Evolutionary conservation across 176 grass and related monocot genomes (phyloP).

Genomic region (Carex kokanica): DNA sequence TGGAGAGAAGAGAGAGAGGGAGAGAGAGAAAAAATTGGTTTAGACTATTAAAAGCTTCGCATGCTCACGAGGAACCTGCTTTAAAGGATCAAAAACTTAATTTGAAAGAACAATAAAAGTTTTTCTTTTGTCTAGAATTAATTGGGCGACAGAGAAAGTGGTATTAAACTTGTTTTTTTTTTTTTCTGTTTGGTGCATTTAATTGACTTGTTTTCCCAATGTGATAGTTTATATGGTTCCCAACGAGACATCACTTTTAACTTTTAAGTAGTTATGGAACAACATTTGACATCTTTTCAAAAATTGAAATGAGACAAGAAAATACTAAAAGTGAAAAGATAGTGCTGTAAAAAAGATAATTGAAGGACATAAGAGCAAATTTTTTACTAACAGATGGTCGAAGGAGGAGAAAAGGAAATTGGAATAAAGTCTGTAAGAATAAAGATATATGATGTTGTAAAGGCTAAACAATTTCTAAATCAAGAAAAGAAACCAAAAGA

Average conservation of each 20-base stretch:
- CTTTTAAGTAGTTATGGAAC: not conserved
- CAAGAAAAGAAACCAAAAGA: not conserved
- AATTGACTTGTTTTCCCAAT: slow-evolving; percentile 15
- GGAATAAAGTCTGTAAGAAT: not conserved
- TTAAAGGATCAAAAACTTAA: slow-evolving; percentile 9
- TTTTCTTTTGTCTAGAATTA: not conserved
- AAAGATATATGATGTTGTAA: not conserved
- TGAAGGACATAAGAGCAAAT: not conserved
- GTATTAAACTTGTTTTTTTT: not conserved
- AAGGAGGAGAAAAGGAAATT: not conserved
- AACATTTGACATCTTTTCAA: not conserved
- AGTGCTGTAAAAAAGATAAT: not conserved
- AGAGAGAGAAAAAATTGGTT: not conserved
- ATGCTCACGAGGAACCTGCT: slow-evolving; percentile 21
- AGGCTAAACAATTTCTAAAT: not conserved
- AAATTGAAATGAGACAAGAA: not conserved
- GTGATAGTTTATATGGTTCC: not conserved
- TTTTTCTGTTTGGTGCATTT: not conserved
- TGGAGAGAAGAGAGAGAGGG: not conserved
- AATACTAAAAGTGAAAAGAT: not conserved
- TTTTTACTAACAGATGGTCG: not conserved
- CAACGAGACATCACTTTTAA: not conserved
- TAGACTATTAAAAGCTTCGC: slow-evolving; percentile 1
- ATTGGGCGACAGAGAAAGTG: slow-evolving; percentile 4
- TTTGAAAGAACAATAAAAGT: slow-evolving; percentile 12